Evolutionary conservation across 2,329 filamentous ascomycete species (phyloP), one percentile per base, ranked within the genome.

Genomic region (Graphilbum ipis-grandicollis): DNA sequence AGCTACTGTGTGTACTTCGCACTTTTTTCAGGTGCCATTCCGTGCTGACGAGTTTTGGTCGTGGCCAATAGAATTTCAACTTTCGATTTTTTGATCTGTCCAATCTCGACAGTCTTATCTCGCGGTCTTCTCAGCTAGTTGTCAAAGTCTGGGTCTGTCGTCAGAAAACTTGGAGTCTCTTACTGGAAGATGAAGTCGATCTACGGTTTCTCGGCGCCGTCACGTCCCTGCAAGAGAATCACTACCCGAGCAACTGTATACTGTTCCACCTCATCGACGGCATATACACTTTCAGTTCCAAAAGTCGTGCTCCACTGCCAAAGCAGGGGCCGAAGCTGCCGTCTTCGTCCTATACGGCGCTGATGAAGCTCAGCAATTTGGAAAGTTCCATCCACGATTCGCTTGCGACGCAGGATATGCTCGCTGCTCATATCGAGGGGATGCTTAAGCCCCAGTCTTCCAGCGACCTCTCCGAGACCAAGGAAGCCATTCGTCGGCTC

Each of bases 381-480:
- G 84, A 93, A 43, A 82, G 80, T 51, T 93, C 85, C 38, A 82
- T 94, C 19, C 84, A 92, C 51, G 88, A 96, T 54, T 85, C 85
- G 2, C 59, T 93, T 9, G 71, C 75, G 2, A 92, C 83, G 0
- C 74, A 80, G 13, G 73, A 80, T 41, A 66, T 68, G 37, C 64
- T 96, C 9, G 74, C 82, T 34, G 58, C 66, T n/a, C 82, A 93
- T 44, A 92, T 94, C 44, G 81, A 81, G 44, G 52, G 61, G 1
- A 56, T 75, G 0, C 52, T 76, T 5, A 52, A 58, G 0, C 46
- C 54, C 0, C 55, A 55, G 4, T 21, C 36, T 14, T 58, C 63
- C 0, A 56, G 67, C 33, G 52, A 56, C 18, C 55, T 66, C 0
- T 60, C 62, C 0, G 54, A 62, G 25, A 70, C 68, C 3, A 49